Percentiles rank a stretch among this genome's conserved stretches.
These are phyloP conservation scores for Pittosporum tobira DNA, from an alignment of 129 eudicot species.

Conservation along the genomic window DNA sequence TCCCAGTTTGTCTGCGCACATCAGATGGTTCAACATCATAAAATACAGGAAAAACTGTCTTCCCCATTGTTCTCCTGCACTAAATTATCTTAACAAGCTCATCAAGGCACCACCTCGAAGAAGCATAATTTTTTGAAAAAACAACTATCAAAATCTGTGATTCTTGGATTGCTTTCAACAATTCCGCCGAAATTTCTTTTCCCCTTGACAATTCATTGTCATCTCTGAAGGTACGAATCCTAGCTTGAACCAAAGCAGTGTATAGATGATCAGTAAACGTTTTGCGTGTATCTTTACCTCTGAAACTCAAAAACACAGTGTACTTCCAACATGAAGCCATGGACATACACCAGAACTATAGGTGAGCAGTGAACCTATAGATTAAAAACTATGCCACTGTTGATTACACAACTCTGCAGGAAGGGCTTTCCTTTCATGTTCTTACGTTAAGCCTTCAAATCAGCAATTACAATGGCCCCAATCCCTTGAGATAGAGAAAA, in stretches of 20 bases:
- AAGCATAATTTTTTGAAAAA: no score
- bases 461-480: no score
- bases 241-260: conserved; percentile 7
- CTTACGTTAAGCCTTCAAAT: no score
- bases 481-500: no score
- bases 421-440: no score
- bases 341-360: no score
- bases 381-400: no score
- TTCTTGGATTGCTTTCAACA: conserved; percentile 8
- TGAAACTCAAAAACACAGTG: conserved; percentile 4
- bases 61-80: not conserved
- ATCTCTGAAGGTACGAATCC: conserved; percentile 10
- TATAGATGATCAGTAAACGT: conserved; percentile 5
- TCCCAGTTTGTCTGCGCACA: conserved; percentile 2
- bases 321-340: no score
- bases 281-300: no score
- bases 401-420: no score
- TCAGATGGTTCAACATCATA: conserved; percentile 4
- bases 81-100: conserved; percentile 1
- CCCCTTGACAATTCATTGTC: conserved; percentile 9
- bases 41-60: conserved; percentile 7
- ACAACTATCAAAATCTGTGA: conserved; percentile 3
- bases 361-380: no score
- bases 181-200: not conserved
- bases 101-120: conserved; percentile 6